Evolutionary conservation across 495 filamentous ascomycete species (phyloP).

Genomic region (Thozetella sp.): DNA sequence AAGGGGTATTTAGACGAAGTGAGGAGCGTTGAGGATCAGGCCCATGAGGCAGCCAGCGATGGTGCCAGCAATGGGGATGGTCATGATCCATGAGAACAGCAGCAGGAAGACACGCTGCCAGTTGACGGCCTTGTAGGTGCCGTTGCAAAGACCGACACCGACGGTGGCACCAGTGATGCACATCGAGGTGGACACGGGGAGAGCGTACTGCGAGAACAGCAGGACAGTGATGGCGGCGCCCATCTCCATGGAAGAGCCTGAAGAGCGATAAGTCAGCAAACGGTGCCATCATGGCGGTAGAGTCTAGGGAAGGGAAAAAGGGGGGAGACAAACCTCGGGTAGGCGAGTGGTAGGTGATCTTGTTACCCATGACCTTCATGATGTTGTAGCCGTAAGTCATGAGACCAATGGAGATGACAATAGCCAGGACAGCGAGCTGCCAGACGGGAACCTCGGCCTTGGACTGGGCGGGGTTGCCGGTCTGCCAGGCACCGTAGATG

Average conservation of each 20-base stretch:
- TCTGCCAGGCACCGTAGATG: slow-evolving; percentile 67
- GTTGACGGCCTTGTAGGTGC: slow-evolving; percentile 59
- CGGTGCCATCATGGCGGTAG: not conserved
- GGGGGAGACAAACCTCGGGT: slow-evolving; percentile 35
- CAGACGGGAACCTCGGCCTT: slow-evolving; percentile 63
- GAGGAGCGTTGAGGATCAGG: slow-evolving; percentile 59
- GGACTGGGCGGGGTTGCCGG: slow-evolving; percentile 45
- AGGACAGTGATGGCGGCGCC: slow-evolving; percentile 71
- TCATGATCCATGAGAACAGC: slow-evolving; percentile 59
- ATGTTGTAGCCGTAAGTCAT: slow-evolving; percentile 74
- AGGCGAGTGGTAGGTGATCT: slow-evolving; percentile 69
- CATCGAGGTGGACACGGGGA: slow-evolving; percentile 63
- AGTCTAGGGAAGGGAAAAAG: not conserved
- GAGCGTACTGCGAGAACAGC: slow-evolving; percentile 27
- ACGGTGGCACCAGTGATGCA: slow-evolving; percentile 66
- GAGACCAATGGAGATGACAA: slow-evolving; percentile 57
- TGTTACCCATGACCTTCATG: slow-evolving; percentile 65
- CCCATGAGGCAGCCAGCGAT: slow-evolving; percentile 60
- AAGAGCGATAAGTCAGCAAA: not conserved
- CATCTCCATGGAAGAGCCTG: slow-evolving; percentile 69
- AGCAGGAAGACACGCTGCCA: slow-evolving; percentile 60
- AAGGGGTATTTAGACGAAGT: slow-evolving; percentile 11
- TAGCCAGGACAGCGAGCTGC: slow-evolving; percentile 46
- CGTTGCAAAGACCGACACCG: slow-evolving; percentile 66
- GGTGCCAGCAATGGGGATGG: slow-evolving; percentile 58